These are phyloP conservation scores for Bothriochloa decipiens DNA, from an alignment of 176 grass and related monocot genomes.

Conservation along the genomic window DNA sequence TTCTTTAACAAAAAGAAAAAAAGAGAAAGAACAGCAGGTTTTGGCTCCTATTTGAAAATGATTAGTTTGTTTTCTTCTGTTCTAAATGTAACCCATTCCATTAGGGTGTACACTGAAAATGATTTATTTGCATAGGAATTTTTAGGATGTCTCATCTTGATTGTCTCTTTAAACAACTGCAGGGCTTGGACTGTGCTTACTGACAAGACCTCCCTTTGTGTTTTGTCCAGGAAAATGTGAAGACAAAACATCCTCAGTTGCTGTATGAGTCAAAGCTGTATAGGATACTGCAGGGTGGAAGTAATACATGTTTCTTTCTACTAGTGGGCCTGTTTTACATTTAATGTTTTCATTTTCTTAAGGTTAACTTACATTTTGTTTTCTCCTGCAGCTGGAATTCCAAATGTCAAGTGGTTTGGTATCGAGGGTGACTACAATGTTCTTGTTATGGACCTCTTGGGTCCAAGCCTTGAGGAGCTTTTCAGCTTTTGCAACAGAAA, in stretches of 20 bases:
- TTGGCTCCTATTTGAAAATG: neutral
- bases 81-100: neutral
- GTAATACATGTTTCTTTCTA: constrained; percentile 53
- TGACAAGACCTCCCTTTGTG: constrained; percentile 31
- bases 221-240: constrained; percentile 79
- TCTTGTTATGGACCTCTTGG: constrained; percentile 85
- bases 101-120: constrained; percentile 15
- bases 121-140: constrained; percentile 34
- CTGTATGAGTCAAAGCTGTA: constrained; percentile 92
- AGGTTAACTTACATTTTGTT: constrained; percentile 21
- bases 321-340: neutral
- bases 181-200: constrained; percentile 29
- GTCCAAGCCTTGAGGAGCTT: constrained; percentile 84
- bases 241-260: constrained; percentile 93
- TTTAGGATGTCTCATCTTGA: constrained; percentile 39
- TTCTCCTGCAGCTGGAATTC: constrained; percentile 72
- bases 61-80: neutral
- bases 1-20: neutral
- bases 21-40: neutral
- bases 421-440: constrained; percentile 97
- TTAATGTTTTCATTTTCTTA: neutral
- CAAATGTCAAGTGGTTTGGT: constrained; percentile 85
- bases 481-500: constrained; percentile 92
- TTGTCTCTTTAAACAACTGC: constrained; percentile 31
- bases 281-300: constrained; percentile 93